Base-by-base conservation (phyloP, 371 early-diverging fungal genomes). In the Saksenaea vasiformis region DNA sequence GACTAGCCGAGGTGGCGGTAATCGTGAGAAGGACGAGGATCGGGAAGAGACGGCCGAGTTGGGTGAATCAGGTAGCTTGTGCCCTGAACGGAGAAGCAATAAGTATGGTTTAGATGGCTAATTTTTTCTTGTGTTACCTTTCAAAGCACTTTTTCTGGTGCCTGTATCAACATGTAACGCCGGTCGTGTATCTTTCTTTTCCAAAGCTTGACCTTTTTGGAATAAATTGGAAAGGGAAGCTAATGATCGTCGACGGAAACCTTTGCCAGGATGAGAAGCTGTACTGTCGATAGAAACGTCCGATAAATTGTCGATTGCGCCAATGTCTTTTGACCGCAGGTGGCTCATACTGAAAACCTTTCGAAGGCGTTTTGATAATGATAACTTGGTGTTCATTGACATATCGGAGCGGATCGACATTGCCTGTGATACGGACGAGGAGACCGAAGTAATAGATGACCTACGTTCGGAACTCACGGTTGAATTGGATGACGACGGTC, bases 261-360 rank as follows among this genome's bases (percentile, higher is more conserved):
- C 38, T 60, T 56, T 14, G 59, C 43, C n/a, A 58, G 27, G 55
- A 17, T 15, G 68, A 61, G 35, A 67, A 64, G 31, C 34, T 39
- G 34, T 58, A 55, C 38, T 61, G 34, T 14, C 36, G 60, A 41
- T 24, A 62, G 60, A 47, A 56, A 56, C 41, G 47, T 57, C n/a
- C 60, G 57, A 19, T 44, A 41, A 9, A 47, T 47, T 38, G 47
- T 56, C 27, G 41, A 47, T 17, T 14, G 56, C 26, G n/a, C 58
- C 68, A 10, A 65, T 37, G 39, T 62, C 58, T 22, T 62, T 64
- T 24, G 71, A 59, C 17, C 67, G 63, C 9, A 78, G 47, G 37
- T 71, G 78, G 56, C 67, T 71, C 80, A 82, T 79, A 44, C 83
- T 82, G 36, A 82, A 82, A 9, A 82, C 83, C 39, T 78, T 76